Evolutionary conservation across 495 filamentous ascomycete species (phyloP).

Genomic region (Talaromyces adpressus): DNA sequence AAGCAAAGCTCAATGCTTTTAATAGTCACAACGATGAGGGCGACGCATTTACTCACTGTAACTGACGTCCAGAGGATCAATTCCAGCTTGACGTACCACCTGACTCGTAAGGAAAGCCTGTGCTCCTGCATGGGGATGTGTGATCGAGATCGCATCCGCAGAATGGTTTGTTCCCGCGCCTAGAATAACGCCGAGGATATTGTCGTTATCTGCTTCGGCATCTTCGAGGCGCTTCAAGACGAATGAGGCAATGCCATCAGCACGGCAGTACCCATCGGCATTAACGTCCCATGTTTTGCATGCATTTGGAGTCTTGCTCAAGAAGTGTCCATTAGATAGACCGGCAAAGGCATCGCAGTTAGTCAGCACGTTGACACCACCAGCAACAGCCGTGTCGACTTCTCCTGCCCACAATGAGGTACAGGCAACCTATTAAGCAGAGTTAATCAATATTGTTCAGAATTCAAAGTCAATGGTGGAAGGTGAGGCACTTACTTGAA

Average conservation of each 20-base stretch:
- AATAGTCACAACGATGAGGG: too few relatives aligned
- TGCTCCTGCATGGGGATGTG: constrained; percentile 39
- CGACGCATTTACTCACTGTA: too few relatives aligned
- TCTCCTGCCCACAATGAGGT: constrained; percentile 56
- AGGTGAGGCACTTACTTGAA: neutral
- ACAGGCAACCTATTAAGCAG: constrained; percentile 45
- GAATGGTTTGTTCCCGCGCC: constrained; percentile 35
- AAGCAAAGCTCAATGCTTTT: too few relatives aligned
- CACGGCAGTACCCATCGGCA: constrained; percentile 67
- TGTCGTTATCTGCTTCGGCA: constrained; percentile 39
- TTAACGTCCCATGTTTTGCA: constrained; percentile 64
- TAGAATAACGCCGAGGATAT: constrained; percentile 35
- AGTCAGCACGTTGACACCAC: constrained; percentile 60
- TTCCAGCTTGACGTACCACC: constrained; percentile 34
- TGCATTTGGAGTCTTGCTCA: constrained; percentile 50
- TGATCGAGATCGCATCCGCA: constrained; percentile 37
- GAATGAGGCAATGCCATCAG: constrained; percentile 36
- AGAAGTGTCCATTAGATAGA: constrained; percentile 59
- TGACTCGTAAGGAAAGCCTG: constrained; percentile 37
- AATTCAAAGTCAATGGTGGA: too few relatives aligned
- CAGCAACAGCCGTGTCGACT: constrained; percentile 65
- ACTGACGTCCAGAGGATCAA: constrained; percentile 35
- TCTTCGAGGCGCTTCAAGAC: constrained; percentile 41
- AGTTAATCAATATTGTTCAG: constrained; percentile 22
- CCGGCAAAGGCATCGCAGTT: constrained; percentile 64